Conservation (phyloP, 2,329 filamentous ascomycete genomes). For the Paracoccidioides lutzii region DNA sequence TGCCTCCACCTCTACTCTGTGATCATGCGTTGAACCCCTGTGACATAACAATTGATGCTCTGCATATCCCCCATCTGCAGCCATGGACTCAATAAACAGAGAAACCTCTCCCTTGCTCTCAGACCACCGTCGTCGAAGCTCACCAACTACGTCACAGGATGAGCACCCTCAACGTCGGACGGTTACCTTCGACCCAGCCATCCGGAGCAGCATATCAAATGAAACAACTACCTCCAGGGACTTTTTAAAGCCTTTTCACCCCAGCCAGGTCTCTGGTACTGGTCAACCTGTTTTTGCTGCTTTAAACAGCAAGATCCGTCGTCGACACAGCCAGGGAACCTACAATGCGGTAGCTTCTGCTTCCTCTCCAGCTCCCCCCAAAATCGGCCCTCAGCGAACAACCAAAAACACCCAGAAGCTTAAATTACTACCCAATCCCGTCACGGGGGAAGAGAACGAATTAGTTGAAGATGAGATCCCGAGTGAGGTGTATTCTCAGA, state of each 20-base stretch:
- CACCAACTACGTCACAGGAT: slow-evolving; percentile 27
- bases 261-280: slow-evolving; percentile 27
- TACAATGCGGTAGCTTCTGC: slow-evolving; percentile 25
- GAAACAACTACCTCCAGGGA: background rate
- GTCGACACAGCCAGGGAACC: slow-evolving; percentile 70
- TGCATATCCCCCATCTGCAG: background rate
- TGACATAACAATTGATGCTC: background rate
- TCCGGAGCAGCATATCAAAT: slow-evolving; percentile 24
- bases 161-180: slow-evolving; percentile 20
- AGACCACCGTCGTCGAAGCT: slow-evolving; percentile 18
- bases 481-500: slow-evolving; percentile 92
- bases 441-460: slow-evolving; percentile 67
- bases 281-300: slow-evolving; percentile 55
- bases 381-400: slow-evolving; percentile 88
- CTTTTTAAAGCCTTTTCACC: slow-evolving; percentile 27
- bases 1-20: background rate
- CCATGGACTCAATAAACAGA: slow-evolving; percentile 24
- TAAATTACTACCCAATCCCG: slow-evolving; percentile 87
- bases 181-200: slow-evolving; percentile 37
- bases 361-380: slow-evolving; percentile 30
- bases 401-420: slow-evolving; percentile 94
- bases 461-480: slow-evolving; percentile 77
- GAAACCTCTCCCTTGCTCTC: slow-evolving; percentile 33
- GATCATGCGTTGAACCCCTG: background rate
- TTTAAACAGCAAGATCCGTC: slow-evolving; percentile 74